Evolutionary conservation across 257 asterid genomes (phyloP).

Genomic region (Eustoma russellianum): DNA sequence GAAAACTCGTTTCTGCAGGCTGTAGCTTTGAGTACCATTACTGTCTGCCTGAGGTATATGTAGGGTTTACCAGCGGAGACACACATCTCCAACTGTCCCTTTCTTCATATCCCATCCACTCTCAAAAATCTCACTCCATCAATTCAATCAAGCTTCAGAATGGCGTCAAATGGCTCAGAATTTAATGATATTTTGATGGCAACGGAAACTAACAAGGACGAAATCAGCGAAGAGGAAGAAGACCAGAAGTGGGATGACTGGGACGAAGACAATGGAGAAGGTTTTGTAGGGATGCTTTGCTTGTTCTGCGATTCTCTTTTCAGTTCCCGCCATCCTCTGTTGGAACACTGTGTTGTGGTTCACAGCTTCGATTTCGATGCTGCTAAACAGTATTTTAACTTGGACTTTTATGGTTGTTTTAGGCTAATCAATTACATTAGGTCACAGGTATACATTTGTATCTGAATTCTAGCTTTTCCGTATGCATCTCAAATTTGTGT

Average conservation of each 20-base stretch:
- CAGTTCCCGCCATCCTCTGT: conserved; percentile 37
- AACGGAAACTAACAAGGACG: conserved; percentile 9
- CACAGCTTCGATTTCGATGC: conserved; percentile 58
- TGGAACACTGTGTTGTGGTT: conserved; percentile 57
- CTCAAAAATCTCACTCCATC: background rate
- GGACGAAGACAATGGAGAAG: conserved; percentile 24
- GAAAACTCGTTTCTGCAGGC: too few species aligned
- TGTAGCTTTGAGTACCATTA: too few species aligned
- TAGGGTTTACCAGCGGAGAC: too few species aligned
- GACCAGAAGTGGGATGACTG: conserved; percentile 42
- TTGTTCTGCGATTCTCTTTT: conserved; percentile 58
- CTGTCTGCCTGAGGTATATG: too few species aligned
- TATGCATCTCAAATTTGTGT: too few species aligned
- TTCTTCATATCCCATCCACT: background rate
- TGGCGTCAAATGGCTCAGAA: conserved; percentile 15
- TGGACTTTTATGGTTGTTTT: conserved; percentile 78
- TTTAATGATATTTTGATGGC: background rate
- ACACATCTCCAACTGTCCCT: too few species aligned
- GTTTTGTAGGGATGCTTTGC: conserved; percentile 31
- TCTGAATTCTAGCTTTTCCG: too few species aligned
- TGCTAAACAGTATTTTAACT: conserved; percentile 20
- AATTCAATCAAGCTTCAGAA: background rate
- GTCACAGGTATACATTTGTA: conserved; percentile 46
- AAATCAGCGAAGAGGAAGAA: conserved; percentile 14
- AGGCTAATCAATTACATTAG: conserved; percentile 84